A percentile compares a stretch with the other conserved stretches of the same genome.
Evolutionary conservation across 305 asterid species (phyloP).

Genomic region (Nicotiana rustica): DNA sequence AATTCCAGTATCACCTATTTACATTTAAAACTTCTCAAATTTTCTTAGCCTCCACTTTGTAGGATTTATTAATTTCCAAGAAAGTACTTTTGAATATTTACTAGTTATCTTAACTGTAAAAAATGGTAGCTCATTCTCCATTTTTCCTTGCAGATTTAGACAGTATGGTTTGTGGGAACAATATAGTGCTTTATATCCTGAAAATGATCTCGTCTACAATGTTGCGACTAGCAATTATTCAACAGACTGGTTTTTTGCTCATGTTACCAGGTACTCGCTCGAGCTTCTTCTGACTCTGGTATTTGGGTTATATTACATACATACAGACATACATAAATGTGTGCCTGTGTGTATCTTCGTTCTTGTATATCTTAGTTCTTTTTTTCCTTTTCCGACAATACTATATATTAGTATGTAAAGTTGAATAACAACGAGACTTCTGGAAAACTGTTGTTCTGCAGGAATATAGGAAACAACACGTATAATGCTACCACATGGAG

Average conservation of each 20-base stretch:
- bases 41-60: not conserved
- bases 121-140: not conserved
- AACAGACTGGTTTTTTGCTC: slow-evolving; percentile 65
- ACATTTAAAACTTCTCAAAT: not conserved
- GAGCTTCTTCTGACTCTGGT: not conserved
- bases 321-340: too few relatives aligned
- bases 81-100: not conserved
- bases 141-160: slow-evolving; percentile 51
- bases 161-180: slow-evolving; percentile 67
- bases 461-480: slow-evolving; percentile 41
- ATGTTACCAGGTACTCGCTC: slow-evolving; percentile 53
- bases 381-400: not conserved
- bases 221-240: slow-evolving; percentile 51
- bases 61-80: not conserved
- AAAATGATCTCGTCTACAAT: slow-evolving; percentile 50
- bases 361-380: not conserved
- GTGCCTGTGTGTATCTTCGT: too few relatives aligned
- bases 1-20: not conserved
- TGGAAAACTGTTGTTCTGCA: slow-evolving; percentile 16
- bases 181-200: slow-evolving; percentile 51
- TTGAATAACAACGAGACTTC: not conserved
- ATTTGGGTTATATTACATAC: not conserved
- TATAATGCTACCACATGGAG: slow-evolving; percentile 58
- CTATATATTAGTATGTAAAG: not conserved
- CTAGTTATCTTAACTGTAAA: not conserved